Evolutionary conservation across 2,329 filamentous ascomycete species (phyloP).

Genomic region (Phaeophleospora eucalypticola): DNA sequence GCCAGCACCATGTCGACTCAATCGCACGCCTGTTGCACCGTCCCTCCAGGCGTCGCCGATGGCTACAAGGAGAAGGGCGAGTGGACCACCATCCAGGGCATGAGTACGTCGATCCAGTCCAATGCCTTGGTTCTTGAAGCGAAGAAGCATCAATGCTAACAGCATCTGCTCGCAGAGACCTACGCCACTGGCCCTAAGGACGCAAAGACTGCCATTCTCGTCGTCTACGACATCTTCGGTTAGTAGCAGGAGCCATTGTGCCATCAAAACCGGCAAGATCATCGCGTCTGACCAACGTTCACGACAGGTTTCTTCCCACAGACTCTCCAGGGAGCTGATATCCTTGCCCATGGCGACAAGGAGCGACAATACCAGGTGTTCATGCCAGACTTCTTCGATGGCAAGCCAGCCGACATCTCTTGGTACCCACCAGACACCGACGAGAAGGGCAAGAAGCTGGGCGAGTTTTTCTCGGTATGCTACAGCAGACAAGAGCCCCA

Average conservation of each 20-base stretch:
- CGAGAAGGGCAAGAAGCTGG: constrained; percentile 57
- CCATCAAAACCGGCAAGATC: not conserved
- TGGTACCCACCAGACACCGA: constrained; percentile 48
- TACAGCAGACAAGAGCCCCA: not conserved
- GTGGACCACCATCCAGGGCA: constrained; percentile 55
- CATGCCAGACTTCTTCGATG: constrained; percentile 89
- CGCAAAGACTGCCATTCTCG: constrained; percentile 54
- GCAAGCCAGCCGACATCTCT: constrained; percentile 59
- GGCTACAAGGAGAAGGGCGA: constrained; percentile 56
- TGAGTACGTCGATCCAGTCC: constrained; percentile 28
- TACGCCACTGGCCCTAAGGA: constrained; percentile 52
- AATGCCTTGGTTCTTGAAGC: not conserved
- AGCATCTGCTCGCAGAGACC: constrained; percentile 42
- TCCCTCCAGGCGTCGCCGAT: constrained; percentile 46
- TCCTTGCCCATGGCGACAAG: constrained; percentile 60
- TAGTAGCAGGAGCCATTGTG: constrained; percentile 24
- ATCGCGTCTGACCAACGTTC: not conserved
- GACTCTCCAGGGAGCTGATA: constrained; percentile 60
- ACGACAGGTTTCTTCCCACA: constrained; percentile 48
- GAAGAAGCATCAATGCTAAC: not conserved
- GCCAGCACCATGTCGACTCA: constrained; percentile 29
- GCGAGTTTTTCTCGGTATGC: constrained; percentile 51
- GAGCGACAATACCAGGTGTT: constrained; percentile 73
- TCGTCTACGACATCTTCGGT: constrained; percentile 61
- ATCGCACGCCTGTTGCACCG: constrained; percentile 44